Percentiles rank a stretch among this genome's conserved stretches.
phyloP scores from a whole-genome alignment of 441 rosid species.

The Aleurites moluccanus region DNA sequence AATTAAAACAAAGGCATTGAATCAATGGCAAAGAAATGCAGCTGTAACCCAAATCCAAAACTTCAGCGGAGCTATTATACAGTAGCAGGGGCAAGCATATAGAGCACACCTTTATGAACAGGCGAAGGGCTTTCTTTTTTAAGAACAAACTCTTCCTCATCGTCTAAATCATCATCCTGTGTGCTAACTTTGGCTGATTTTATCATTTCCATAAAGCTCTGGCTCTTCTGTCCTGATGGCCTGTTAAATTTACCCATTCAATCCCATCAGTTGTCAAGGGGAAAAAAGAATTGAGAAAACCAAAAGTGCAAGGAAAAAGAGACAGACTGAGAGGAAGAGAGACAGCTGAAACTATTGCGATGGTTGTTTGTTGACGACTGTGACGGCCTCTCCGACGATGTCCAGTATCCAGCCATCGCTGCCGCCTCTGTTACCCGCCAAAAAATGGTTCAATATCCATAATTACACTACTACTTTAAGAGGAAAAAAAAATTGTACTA shows the following conservation, averaged over 20 bases:
- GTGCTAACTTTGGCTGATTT: constrained; percentile 67
- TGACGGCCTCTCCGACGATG: constrained; percentile 41
- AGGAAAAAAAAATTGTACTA: neutral
- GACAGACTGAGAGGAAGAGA: constrained; percentile 71
- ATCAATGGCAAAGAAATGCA: neutral
- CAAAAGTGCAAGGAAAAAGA: constrained; percentile 14
- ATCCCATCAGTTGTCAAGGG: neutral
- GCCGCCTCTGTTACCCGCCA: constrained; percentile 43
- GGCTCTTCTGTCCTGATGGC: constrained; percentile 55
- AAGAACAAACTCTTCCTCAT: constrained; percentile 58
- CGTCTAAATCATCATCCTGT: constrained; percentile 69
- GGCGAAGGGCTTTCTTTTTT: constrained; percentile 71
- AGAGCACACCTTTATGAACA: constrained; percentile 46
- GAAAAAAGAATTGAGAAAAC: neutral
- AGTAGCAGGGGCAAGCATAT: neutral
- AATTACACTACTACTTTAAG: neutral
- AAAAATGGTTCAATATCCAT: constrained; percentile 5
- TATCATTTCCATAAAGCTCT: constrained; percentile 92
- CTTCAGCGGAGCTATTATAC: too few relatives aligned
- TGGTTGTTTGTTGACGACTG: constrained; percentile 59
- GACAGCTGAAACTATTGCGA: constrained; percentile 60
- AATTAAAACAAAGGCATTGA: neutral
- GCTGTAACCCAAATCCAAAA: neutral
- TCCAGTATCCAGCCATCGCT: constrained; percentile 50
- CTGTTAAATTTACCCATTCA: constrained; percentile 37